phyloP scores from a whole-genome alignment of 2,329 filamentous ascomycete genomes.

The Bipolaris cookei region DNA sequence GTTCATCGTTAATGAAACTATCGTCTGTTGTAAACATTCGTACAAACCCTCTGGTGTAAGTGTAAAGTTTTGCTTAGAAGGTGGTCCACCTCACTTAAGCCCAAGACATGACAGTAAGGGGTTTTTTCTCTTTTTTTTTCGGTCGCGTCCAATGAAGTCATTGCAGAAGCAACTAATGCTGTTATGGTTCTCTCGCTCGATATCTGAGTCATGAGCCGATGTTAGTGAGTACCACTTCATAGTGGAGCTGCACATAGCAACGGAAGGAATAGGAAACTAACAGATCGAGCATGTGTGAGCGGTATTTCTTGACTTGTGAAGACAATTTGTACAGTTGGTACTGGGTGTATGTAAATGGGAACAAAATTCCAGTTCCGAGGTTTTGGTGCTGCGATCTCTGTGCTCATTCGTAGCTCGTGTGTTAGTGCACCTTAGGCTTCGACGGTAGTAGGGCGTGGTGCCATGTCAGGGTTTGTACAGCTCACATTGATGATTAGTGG shows the following conservation, averaged over 20 bases:
- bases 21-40: too few relatives aligned
- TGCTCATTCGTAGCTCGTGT: not conserved
- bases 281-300: not conserved
- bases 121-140: not conserved
- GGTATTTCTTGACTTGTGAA: not conserved
- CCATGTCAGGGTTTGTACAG: not conserved
- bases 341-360: not conserved
- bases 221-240: not conserved
- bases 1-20: too few relatives aligned
- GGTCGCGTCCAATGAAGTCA: not conserved
- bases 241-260: not conserved
- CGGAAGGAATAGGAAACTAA: conserved; percentile 1
- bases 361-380: not conserved
- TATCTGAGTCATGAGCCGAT: not conserved
- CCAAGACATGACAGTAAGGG: too few relatives aligned
- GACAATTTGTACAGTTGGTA: not conserved
- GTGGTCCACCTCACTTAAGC: too few relatives aligned
- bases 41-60: too few relatives aligned
- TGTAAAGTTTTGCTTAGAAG: too few relatives aligned
- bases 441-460: not conserved
- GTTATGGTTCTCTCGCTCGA: not conserved
- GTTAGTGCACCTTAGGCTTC: conserved; percentile 1
- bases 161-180: not conserved
- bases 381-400: not conserved
- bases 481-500: not conserved